Percentiles rank a stretch among this genome's conserved stretches.
Evolutionary conservation across 2,329 filamentous ascomycete species (phyloP).

Genomic region (Fusarium sp.): DNA sequence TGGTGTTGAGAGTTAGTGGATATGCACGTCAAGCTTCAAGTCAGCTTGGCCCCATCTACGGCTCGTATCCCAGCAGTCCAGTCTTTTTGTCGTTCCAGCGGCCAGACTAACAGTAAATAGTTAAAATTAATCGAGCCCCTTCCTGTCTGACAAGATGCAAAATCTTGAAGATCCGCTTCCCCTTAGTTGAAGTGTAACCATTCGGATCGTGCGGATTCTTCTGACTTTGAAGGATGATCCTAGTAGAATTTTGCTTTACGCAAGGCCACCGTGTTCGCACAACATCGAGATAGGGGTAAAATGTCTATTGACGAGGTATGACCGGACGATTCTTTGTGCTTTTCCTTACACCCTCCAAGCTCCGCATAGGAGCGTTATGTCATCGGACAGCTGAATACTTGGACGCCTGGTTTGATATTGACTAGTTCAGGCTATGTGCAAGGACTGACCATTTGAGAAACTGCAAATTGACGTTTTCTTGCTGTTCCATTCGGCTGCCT

Average conservation of each 20-base stretch:
- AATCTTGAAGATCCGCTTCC: neutral
- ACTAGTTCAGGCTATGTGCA: neutral
- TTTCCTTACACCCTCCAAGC: neutral
- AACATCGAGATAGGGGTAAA: conserved; percentile 4
- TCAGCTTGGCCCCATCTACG: conserved; percentile 15
- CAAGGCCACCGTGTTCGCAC: conserved; percentile 14
- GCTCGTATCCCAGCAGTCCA: conserved; percentile 23
- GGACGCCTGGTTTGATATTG: neutral
- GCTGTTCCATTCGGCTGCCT: neutral
- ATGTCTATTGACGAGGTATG: neutral
- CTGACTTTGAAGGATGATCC: neutral
- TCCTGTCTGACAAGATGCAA: neutral
- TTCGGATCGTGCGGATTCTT: conserved; percentile 2
- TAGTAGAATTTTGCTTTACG: neutral
- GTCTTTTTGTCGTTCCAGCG: neutral
- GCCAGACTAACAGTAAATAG: neutral
- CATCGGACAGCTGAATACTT: neutral
- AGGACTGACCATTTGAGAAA: neutral
- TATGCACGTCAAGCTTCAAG: conserved; percentile 5
- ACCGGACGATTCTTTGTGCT: neutral
- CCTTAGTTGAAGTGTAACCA: neutral
- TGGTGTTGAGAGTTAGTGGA: conserved; percentile 17
- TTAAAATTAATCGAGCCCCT: neutral
- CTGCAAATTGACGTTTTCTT: neutral
- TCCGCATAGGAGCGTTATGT: neutral